A percentile compares a stretch with the other conserved stretches of the same genome.
These are phyloP conservation scores for Aureobasidium pullulans DNA, from an alignment of 2,329 filamentous ascomycete genomes.

Conservation along the genomic window DNA sequence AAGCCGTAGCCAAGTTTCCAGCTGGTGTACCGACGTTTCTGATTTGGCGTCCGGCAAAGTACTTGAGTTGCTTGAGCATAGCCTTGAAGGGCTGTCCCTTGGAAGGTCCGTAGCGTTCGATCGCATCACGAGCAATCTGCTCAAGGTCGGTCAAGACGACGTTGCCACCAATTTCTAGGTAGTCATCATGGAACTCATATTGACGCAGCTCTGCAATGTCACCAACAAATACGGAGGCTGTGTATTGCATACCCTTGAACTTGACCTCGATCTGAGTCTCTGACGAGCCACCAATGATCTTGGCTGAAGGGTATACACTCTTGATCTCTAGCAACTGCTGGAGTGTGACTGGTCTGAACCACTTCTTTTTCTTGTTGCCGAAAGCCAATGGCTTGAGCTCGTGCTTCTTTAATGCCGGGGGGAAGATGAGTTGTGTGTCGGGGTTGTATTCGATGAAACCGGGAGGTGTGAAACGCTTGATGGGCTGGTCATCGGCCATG, in stretches of 20 bases:
- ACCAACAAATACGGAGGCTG: slow-evolving; percentile 82
- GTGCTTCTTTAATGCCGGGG: slow-evolving; percentile 74
- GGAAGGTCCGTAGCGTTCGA: slow-evolving; percentile 65
- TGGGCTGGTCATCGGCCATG: slow-evolving; percentile 36
- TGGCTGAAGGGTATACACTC: slow-evolving; percentile 71
- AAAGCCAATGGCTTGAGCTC: slow-evolving; percentile 75
- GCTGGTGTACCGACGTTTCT: slow-evolving; percentile 96
- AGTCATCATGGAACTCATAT: slow-evolving; percentile 69
- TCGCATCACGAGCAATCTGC: slow-evolving; percentile 69
- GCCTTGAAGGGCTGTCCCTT: slow-evolving; percentile 77
- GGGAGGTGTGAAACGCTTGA: slow-evolving; percentile 68
- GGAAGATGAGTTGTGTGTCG: slow-evolving; percentile 92
- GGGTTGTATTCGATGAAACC: slow-evolving; percentile 92
- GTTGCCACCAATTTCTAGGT: slow-evolving; percentile 89
- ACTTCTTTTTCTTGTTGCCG: slow-evolving; percentile 89
- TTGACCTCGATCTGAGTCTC: slow-evolving; percentile 98
- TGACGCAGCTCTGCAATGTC: slow-evolving; percentile 85
- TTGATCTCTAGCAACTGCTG: slow-evolving; percentile 90
- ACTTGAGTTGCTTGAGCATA: slow-evolving; percentile 87
- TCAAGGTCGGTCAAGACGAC: slow-evolving; percentile 89
- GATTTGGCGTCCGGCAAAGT: slow-evolving; percentile 92
- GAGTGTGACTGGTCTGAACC: slow-evolving; percentile 83
- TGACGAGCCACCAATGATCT: slow-evolving; percentile 91
- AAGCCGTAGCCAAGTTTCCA: slow-evolving; percentile 88
- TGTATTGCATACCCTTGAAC: slow-evolving; percentile 91